phyloP scores from a whole-genome alignment of 1,284 basidiomycete genomes.

The Agroathelia rolfsii region DNA sequence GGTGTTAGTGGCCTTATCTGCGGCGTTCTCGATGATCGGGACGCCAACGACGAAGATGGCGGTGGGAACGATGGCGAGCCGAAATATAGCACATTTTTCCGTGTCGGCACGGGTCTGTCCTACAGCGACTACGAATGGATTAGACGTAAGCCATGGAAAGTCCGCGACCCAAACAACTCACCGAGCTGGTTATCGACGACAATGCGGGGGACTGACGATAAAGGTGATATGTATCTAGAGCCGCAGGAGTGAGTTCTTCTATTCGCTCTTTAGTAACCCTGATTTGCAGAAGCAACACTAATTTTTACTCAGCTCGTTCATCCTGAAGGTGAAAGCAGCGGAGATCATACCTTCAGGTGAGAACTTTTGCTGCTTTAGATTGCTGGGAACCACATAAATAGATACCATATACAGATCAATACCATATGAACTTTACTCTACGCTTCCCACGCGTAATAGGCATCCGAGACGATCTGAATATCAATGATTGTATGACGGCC shows the following conservation, averaged over 20 bases:
- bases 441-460: constrained; percentile 79
- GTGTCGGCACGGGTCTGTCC: constrained; percentile 80
- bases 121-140: constrained; percentile 81
- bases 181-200: constrained; percentile 54
- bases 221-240: constrained; percentile 73
- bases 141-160: constrained; percentile 65
- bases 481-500: constrained; percentile 61
- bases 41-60: constrained; percentile 32
- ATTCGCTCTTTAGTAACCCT: constrained; percentile 2
- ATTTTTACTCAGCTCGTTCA: constrained; percentile 55
- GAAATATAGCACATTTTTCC: constrained; percentile 74
- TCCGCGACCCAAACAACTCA: constrained; percentile 54
- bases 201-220: constrained; percentile 56
- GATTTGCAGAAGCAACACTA: constrained; percentile 4
- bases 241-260: constrained; percentile 55
- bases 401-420: constrained; percentile 42
- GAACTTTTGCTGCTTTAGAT: constrained; percentile 9
- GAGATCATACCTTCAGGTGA: constrained; percentile 71
- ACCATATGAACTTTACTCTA: constrained; percentile 70
- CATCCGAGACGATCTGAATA: constrained; percentile 65
- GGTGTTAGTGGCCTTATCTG: constrained; percentile 76
- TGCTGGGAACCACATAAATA: neutral
- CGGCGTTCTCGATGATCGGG: constrained; percentile 64
- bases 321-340: constrained; percentile 83
- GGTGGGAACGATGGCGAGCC: constrained; percentile 54